A percentile compares a stretch with the other conserved stretches of the same genome.
phyloP scores from a whole-genome alignment of 2,329 filamentous ascomycete species.

The Phyllachora maydis region DNA sequence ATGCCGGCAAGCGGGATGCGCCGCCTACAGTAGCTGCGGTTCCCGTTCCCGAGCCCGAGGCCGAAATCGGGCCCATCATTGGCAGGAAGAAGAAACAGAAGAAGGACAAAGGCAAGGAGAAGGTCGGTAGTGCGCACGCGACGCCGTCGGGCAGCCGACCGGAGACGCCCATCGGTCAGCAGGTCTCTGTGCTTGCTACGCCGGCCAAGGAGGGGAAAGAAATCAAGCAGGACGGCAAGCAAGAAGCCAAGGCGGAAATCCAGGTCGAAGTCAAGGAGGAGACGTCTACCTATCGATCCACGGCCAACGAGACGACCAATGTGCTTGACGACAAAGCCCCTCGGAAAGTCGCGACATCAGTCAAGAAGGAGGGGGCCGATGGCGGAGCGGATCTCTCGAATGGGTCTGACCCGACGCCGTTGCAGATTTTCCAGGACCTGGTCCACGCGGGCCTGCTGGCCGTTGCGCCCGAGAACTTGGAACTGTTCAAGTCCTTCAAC shows the following conservation, averaged over 20 bases:
- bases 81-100: constrained; percentile 74
- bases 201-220: constrained; percentile 4
- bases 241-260: too few relatives aligned
- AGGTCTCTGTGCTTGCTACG: neutral
- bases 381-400: too few relatives aligned
- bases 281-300: constrained; percentile 9
- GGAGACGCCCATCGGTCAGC: constrained; percentile 4
- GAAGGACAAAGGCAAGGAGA: constrained; percentile 36
- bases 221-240: too few relatives aligned
- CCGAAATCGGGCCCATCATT: constrained; percentile 48
- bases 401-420: constrained; percentile 8
- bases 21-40: constrained; percentile 25
- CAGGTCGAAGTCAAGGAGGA: constrained; percentile 8
- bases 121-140: constrained; percentile 4
- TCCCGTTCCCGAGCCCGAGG: constrained; percentile 27
- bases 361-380: too few relatives aligned
- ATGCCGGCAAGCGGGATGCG: constrained; percentile 42
- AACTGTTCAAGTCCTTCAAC: constrained; percentile 16
- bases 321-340: constrained; percentile 6
- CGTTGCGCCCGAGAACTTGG: constrained; percentile 12
- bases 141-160: constrained; percentile 8
- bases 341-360: too few relatives aligned
- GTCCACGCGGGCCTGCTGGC: constrained; percentile 11
- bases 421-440: constrained; percentile 16
- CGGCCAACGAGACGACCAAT: constrained; percentile 8